Evolutionary conservation across 495 filamentous ascomycete genomes (phyloP).

Genomic region (Xylaria nigripes): DNA sequence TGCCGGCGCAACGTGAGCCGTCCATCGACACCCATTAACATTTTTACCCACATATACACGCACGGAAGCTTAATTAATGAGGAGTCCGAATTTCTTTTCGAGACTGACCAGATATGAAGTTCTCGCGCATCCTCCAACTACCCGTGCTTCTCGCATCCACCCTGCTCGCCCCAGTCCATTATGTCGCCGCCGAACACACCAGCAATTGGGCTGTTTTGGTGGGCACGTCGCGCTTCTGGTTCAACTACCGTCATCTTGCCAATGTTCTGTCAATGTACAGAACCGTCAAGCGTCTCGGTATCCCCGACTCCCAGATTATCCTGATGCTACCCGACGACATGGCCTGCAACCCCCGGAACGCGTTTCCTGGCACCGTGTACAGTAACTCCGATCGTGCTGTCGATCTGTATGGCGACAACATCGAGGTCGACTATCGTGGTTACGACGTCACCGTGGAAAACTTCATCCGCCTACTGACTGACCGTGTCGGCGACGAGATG

Average conservation of each 20-base stretch:
- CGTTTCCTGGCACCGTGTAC: conserved; percentile 95
- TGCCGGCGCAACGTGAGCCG: no score
- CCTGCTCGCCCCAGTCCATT: conserved; percentile 33
- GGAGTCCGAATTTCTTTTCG: neutral
- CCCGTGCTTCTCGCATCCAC: conserved; percentile 36
- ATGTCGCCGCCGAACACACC: conserved; percentile 67
- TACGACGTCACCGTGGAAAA: conserved; percentile 99
- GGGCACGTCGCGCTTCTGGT: conserved; percentile 98
- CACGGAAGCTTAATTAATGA: neutral
- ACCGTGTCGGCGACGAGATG: conserved; percentile 86
- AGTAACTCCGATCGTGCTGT: conserved; percentile 94
- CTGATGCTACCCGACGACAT: conserved; percentile 99
- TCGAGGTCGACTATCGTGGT: conserved; percentile 95
- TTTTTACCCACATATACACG: neutral
- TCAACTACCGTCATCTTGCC: conserved; percentile 97
- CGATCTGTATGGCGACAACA: conserved; percentile 96
- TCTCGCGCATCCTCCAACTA: conserved; percentile 28
- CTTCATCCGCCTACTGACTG: conserved; percentile 92
- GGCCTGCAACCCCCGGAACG: conserved; percentile 97
- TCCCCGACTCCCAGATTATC: conserved; percentile 98
- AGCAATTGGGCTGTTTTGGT: conserved; percentile 99
- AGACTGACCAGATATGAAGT: conserved; percentile 27
- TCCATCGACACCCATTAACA: neutral
- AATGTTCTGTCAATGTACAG: conserved; percentile 97
- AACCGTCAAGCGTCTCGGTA: conserved; percentile 95